Percentiles rank a stretch among this genome's conserved stretches.
Evolutionary conservation across 345 rosid genomes (phyloP).

Genomic region (Clausena lansium): DNA sequence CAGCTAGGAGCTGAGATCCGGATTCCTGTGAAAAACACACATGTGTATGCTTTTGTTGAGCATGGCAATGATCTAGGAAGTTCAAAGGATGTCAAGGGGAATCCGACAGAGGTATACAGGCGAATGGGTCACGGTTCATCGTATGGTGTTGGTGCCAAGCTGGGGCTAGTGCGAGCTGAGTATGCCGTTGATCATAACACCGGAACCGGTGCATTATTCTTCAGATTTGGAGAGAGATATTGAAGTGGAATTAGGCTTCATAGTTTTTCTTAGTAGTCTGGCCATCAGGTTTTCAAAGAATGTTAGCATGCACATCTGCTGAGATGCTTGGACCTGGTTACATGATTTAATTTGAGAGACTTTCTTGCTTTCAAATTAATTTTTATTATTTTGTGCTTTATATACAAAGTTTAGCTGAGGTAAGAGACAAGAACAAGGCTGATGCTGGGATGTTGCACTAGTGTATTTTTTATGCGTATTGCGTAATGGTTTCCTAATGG

Average conservation of each 20-base stretch:
- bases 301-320: constrained; percentile 1
- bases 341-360: constrained; percentile 12
- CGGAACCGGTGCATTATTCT: constrained; percentile 83
- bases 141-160: constrained; percentile 79
- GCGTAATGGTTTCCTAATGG: neutral
- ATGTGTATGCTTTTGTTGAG: constrained; percentile 83
- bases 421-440: neutral
- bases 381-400: neutral
- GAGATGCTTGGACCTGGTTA: constrained; percentile 18
- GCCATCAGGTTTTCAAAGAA: constrained; percentile 10
- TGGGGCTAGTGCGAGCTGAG: constrained; percentile 90
- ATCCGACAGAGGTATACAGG: constrained; percentile 91
- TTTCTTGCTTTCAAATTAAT: constrained; percentile 1
- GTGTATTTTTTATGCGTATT: neutral
- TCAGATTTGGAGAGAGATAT: constrained; percentile 92
- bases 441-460: constrained; percentile 7
- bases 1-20: constrained; percentile 97
- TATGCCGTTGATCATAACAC: constrained; percentile 95
- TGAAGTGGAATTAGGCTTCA: constrained; percentile 29
- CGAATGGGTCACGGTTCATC: constrained; percentile 95
- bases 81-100: constrained; percentile 95
- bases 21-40: constrained; percentile 81
- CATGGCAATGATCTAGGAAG: constrained; percentile 95
- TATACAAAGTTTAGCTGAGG: neutral
- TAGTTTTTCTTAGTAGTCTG: constrained; percentile 12